These are phyloP conservation scores for Aspergillus kassunensis DNA, from an alignment of 495 filamentous ascomycete species.

Conservation along the genomic window DNA sequence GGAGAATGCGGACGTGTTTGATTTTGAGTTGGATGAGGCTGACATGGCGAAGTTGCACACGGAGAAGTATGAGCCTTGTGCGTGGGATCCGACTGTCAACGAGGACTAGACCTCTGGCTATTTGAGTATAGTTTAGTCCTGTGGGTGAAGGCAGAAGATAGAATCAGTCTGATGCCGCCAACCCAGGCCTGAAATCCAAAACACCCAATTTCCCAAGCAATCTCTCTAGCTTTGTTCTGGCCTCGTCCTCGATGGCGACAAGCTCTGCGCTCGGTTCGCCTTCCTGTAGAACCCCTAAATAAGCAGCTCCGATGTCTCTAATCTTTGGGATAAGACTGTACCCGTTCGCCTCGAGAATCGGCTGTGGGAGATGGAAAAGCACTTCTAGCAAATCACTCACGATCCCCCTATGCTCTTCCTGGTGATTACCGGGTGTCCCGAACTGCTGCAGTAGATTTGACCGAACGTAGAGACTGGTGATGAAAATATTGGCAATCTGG, in stretches of 20 bases:
- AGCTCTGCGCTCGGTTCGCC: neutral
- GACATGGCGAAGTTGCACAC: slow-evolving; percentile 57
- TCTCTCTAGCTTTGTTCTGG: neutral
- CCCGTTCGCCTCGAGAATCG: neutral
- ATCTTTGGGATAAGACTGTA: slow-evolving; percentile 1
- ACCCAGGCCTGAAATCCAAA: neutral
- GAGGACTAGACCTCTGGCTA: neutral
- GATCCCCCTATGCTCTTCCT: neutral
- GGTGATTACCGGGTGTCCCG: neutral
- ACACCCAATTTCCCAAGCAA: neutral
- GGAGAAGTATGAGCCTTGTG: slow-evolving; percentile 55
- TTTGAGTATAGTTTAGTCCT: too few relatives aligned
- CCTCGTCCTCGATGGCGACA: neutral
- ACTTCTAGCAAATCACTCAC: neutral
- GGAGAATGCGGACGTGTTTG: slow-evolving; percentile 75
- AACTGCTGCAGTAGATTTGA: neutral
- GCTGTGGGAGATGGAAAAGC: neutral
- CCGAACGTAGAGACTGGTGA: neutral
- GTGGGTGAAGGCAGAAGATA: too few relatives aligned
- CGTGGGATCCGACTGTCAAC: slow-evolving; percentile 66
- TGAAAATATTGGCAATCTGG: neutral
- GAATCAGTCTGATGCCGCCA: too few relatives aligned
- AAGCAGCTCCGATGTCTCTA: neutral
- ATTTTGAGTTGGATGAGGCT: slow-evolving; percentile 66
- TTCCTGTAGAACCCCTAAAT: neutral